These are phyloP conservation scores for Macrolepiota albuminosa DNA, from an alignment of 768 basidiomycete genomes.

Conservation along the genomic window DNA sequence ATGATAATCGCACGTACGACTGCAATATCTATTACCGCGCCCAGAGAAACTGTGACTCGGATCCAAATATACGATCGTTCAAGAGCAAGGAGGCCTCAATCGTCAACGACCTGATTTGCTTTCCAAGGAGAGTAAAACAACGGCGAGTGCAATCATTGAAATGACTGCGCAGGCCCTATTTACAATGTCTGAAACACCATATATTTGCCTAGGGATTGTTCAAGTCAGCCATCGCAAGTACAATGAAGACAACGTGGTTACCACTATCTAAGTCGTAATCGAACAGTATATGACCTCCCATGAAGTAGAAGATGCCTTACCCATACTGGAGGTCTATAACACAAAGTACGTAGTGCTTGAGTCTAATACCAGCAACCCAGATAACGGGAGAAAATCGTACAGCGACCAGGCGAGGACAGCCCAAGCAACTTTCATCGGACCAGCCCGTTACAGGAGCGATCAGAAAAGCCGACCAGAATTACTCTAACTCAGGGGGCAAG, in stretches of 20 bases:
- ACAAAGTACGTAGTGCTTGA: not conserved
- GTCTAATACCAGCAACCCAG: not conserved
- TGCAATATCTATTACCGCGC: slow-evolving; percentile 60
- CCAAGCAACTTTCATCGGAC: slow-evolving; percentile 59
- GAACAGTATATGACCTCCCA: slow-evolving; percentile 53
- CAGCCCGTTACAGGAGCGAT: slow-evolving; percentile 48
- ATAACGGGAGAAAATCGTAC: slow-evolving; percentile 31
- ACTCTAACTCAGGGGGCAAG: slow-evolving; percentile 53
- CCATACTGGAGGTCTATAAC: slow-evolving; percentile 57
- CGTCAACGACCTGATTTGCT: slow-evolving; percentile 12
- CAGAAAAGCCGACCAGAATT: slow-evolving; percentile 16
- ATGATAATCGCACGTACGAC: slow-evolving; percentile 65
- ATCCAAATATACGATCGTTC: slow-evolving; percentile 71
- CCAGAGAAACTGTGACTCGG: slow-evolving; percentile 62
- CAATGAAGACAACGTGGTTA: slow-evolving; percentile 20
- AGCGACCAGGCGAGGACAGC: slow-evolving; percentile 45
- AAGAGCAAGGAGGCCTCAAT: slow-evolving; percentile 15
- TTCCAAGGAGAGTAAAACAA: slow-evolving; percentile 27
- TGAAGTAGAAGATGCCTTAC: slow-evolving; percentile 57
- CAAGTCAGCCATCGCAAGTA: slow-evolving; percentile 26
- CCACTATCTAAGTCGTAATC: slow-evolving; percentile 64
- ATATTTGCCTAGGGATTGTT: slow-evolving; percentile 49
- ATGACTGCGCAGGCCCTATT: slow-evolving; percentile 48
- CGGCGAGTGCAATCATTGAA: slow-evolving; percentile 56
- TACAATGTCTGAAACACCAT: slow-evolving; percentile 58